Conservation (phyloP, 768 basidiomycete species). For the Hygrocybe punicea region DNA sequence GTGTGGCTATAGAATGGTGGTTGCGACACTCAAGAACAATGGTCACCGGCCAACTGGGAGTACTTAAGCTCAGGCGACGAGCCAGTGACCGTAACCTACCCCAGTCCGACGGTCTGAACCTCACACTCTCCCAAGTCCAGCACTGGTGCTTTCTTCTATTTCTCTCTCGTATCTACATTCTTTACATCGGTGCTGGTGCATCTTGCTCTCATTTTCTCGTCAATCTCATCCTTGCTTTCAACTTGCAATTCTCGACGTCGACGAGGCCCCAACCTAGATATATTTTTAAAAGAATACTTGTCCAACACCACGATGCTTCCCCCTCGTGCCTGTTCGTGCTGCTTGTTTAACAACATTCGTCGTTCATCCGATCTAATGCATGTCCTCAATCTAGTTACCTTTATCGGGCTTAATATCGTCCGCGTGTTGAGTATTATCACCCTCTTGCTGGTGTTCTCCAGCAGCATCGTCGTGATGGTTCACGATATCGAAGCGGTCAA, state of each 20-base stretch:
- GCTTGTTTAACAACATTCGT: background rate
- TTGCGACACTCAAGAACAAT: background rate
- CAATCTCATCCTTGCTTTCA: background rate
- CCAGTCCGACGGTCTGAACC: too few species aligned
- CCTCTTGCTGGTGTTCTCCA: slow-evolving; percentile 77
- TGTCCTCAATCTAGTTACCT: slow-evolving; percentile 37
- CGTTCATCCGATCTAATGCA: background rate
- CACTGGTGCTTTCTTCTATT: background rate
- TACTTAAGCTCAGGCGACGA: background rate
- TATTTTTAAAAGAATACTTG: background rate
- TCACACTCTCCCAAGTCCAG: background rate
- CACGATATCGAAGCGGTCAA: slow-evolving; percentile 77
- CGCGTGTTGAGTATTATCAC: slow-evolving; percentile 74
- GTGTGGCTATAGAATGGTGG: too few species aligned
- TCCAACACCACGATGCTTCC: slow-evolving; percentile 8
- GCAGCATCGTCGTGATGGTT: slow-evolving; percentile 68
- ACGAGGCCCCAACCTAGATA: background rate
- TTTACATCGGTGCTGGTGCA: slow-evolving; percentile 11
- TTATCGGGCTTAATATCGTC: slow-evolving; percentile 74
- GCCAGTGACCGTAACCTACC: background rate
- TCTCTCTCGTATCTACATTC: background rate
- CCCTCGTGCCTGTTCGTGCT: slow-evolving; percentile 12
- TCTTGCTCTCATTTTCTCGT: background rate
- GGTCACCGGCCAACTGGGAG: background rate
- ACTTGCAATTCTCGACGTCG: background rate